Base-by-base conservation (phyloP, 306 rosid species). In the Parietaria judaica region DNA sequence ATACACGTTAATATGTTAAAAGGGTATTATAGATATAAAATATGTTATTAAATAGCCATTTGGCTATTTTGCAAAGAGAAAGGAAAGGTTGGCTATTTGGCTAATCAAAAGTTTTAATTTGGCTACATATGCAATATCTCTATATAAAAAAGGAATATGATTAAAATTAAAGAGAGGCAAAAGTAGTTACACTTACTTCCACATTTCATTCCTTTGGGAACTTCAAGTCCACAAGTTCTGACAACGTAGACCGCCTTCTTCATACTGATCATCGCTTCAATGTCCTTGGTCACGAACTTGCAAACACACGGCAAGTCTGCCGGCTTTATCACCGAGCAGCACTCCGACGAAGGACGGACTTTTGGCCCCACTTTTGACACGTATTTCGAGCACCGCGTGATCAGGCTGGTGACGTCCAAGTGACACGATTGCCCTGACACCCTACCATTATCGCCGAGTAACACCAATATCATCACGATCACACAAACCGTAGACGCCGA, bases 121-220 rank as follows among this genome's bases (percentile, higher is more conserved):
- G 14, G n/a, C n/a, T n/a, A n/a, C n/a, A n/a, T n/a, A n/a, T n/a
- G n/a, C n/a, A n/a, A n/a, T n/a, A n/a, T n/a, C n/a, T n/a, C n/a
- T n/a, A n/a, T n/a, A 49, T 3, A n/a, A 41, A 5, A 41, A 1
- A 41, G 45, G 9, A 41, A 41, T 5, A 41, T 41, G 45, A 8
- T 41, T 41, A 50, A 50, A 1, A 11, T 6, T 11, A 3, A 9
- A 17, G 11, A 7, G 59, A 55, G 59, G 11, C 13, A 37, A 23
- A 55, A 49, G 31, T 23, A 23, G 31, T 23, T 23, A n/a, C 6
- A 31, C 44, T 62, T 50, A 51, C 67, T 63, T 63, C 67, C 58
- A 50, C 67, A 63, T 63, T 63, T n/a, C 58, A 37, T 50, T 63
- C 67, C 58, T 63, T 50, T 50, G 58, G 16, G 35, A n/a, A 63